A percentile compares a stretch with the other conserved stretches of the same genome.
Conservation (phyloP, 345 rosid genomes). For the Moringa oleifera region DNA sequence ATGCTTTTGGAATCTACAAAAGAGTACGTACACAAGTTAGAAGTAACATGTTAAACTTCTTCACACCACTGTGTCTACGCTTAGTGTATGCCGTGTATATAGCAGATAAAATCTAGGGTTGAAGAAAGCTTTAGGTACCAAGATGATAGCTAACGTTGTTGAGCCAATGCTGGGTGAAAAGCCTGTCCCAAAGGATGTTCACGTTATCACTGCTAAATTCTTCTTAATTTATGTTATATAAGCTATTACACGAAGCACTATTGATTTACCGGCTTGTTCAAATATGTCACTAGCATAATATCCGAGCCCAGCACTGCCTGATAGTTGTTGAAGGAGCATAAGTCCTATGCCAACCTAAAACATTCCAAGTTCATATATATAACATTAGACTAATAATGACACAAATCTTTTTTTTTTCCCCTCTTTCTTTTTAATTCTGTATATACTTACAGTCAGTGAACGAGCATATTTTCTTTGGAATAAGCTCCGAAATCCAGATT, state of each 20-base stretch:
- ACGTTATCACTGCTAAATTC: too few species aligned
- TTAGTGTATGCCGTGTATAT: too few species aligned
- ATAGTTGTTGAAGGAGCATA: conserved; percentile 30
- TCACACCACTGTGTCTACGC: too few species aligned
- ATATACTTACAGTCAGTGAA: conserved; percentile 9
- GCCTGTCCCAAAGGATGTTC: conserved; percentile 22
- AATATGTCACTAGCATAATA: conserved; percentile 35
- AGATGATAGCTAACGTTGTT: conserved; percentile 30
- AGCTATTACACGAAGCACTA: too few species aligned
- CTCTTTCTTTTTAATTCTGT: not conserved
- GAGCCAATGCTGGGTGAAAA: conserved; percentile 34
- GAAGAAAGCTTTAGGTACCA: conserved; percentile 18
- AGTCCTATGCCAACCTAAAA: conserved; percentile 38
- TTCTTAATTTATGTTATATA: too few species aligned
- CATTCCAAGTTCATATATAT: not conserved
- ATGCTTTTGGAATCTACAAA: conserved; percentile 31
- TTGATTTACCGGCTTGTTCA: conserved; percentile 28
- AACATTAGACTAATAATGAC: too few species aligned
- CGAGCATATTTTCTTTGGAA: conserved; percentile 8
- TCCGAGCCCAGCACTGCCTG: conserved; percentile 24
- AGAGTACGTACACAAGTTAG: too few species aligned
- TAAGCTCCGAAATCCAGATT: not conserved
- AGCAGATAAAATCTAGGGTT: not conserved
- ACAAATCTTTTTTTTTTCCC: too few species aligned
- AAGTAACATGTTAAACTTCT: too few species aligned